phyloP scores from a whole-genome alignment of 768 basidiomycete species.

The Leucosporidium yakuticum region DNA sequence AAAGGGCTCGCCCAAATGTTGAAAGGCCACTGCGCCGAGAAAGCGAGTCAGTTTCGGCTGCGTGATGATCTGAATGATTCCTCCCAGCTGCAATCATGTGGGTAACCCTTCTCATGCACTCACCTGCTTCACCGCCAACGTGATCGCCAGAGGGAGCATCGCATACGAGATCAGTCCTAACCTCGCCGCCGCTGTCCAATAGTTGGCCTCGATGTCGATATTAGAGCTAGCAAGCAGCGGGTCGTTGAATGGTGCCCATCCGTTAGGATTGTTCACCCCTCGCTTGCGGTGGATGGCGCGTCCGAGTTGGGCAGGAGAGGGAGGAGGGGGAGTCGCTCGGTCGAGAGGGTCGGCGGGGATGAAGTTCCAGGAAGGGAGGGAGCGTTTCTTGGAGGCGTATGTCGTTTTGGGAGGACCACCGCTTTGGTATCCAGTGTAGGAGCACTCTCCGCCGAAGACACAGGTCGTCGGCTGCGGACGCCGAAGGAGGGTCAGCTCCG shows the following conservation, averaged over 20 bases:
- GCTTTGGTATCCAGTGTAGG: conserved; percentile 20
- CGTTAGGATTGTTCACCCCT: conserved; percentile 29
- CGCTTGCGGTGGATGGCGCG: conserved; percentile 8
- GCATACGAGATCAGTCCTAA: conserved; percentile 67
- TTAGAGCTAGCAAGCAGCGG: conserved; percentile 48
- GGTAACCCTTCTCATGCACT: conserved; percentile 22
- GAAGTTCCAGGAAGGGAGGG: background rate
- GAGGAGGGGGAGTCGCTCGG: background rate
- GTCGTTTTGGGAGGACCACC: conserved; percentile 34
- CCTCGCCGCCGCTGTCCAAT: conserved; percentile 66
- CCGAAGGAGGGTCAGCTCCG: background rate
- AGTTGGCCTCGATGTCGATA: conserved; percentile 60
- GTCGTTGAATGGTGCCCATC: conserved; percentile 39
- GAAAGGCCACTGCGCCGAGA: conserved; percentile 51
- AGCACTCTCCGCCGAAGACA: conserved; percentile 36
- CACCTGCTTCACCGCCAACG: conserved; percentile 61
- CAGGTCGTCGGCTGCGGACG: conserved; percentile 32
- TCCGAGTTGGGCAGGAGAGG: background rate
- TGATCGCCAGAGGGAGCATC: conserved; percentile 62
- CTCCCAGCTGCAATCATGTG: too few species aligned
- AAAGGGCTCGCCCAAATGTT: conserved; percentile 63
- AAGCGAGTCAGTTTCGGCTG: background rate
- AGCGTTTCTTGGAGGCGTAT: conserved; percentile 38
- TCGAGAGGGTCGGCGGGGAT: conserved; percentile 2
- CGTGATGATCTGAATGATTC: too few species aligned